Evolutionary conservation across 495 filamentous ascomycete genomes (phyloP).

Genomic region (Neurospora sp.): DNA sequence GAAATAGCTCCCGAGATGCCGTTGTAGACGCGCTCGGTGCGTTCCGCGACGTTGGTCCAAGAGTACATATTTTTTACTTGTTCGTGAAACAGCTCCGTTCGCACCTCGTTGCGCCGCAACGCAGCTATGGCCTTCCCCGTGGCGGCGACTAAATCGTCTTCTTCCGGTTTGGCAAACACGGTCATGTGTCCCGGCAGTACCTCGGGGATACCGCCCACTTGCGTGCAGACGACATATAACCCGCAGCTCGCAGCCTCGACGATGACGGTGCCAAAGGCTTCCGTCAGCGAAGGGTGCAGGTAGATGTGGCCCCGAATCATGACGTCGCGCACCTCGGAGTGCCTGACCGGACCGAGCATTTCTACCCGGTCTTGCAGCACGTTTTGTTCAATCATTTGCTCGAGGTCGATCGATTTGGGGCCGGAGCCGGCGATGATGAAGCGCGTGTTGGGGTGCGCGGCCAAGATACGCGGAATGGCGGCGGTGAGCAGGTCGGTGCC

Average conservation of each 20-base stretch:
- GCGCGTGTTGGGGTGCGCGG: constrained; percentile 80
- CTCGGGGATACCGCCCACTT: constrained; percentile 92
- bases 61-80: constrained; percentile 97
- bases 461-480: constrained; percentile 83
- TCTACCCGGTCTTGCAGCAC: constrained; percentile 92
- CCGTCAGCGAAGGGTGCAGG: constrained; percentile 86
- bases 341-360: constrained; percentile 80
- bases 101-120: constrained; percentile 70
- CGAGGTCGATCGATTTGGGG: constrained; percentile 91
- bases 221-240: constrained; percentile 90
- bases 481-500: constrained; percentile 92
- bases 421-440: constrained; percentile 96
- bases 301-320: constrained; percentile 98
- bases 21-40: constrained; percentile 90
- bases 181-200: constrained; percentile 93
- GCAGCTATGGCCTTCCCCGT: constrained; percentile 73
- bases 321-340: constrained; percentile 96
- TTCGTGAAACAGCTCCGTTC: constrained; percentile 90
- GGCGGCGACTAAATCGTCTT: constrained; percentile 77
- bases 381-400: constrained; percentile 94
- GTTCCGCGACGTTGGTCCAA: constrained; percentile 87
- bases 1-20: constrained; percentile 76
- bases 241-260: constrained; percentile 95
- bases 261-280: constrained; percentile 95
- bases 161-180: constrained; percentile 82